Base-by-base conservation (phyloP, 78 protist genomes). In the Polysphondylium violaceum region DNA sequence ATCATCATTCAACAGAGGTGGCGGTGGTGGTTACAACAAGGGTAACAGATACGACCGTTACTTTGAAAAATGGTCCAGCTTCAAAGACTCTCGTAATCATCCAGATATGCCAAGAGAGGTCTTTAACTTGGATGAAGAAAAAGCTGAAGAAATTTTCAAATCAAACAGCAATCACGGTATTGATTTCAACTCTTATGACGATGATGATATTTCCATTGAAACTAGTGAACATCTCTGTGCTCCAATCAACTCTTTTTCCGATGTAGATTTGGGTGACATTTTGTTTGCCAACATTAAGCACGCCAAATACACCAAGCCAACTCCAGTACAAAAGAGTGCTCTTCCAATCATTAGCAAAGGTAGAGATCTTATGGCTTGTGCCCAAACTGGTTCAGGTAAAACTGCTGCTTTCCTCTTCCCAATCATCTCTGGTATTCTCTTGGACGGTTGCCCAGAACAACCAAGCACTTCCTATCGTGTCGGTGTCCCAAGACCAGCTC, bases 361-460 rank as follows among this genome's bases (percentile, higher is more conserved):
- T 17, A 88, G 98, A 27, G 99, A 99, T 60, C 31, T 99, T 27
- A 99, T 99, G 99, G 99, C 99, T 2, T 99, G 99, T 74, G 99
- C 99, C 5, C 99, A 99, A 94, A 99, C 99, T 5, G 97, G 99
- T 60, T 97, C 98, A 4, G 99, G 99, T 60, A 97, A 98, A 93
- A 98, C 99, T 12, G 99, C 97, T 5, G 99, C 99, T 3, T 98
- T 98, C 96, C 92, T 98, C 17, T 60, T 94, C 47, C 98, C 98
- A 35, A 72, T 94, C 44, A 95, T 96, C 56, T 59, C 86, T 53
- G 60, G 74, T 51, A 23, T 96, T n/a, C 63, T 87, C 6, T 51
- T 65, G 1, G 89, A 93, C 16, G 95, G 91, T 43, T 64, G 90
- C 2, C 87, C 93, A 63, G 91, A 88, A 38, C 92, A 79, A 58